Evolutionary conservation across 179 eudicot genomes (phyloP).

Genomic region (Corrigiola litoralis): DNA sequence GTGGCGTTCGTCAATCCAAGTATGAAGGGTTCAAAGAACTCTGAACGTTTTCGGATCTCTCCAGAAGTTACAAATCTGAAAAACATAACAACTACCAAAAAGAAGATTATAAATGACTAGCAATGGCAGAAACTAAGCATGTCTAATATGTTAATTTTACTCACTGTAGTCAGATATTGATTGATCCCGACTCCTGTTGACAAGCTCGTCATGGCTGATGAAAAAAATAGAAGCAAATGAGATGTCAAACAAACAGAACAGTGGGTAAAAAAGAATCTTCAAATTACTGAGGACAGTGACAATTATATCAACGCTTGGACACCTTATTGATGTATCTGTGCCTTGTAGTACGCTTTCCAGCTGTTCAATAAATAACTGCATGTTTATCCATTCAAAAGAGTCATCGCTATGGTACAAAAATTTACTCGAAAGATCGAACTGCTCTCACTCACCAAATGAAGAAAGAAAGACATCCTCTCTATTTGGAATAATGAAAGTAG

Average conservation of each 20-base stretch:
- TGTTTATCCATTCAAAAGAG: conserved; percentile 11
- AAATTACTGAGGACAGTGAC: background rate
- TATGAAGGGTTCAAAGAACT: conserved; percentile 93
- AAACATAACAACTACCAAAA: conserved; percentile 80
- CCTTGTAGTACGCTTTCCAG: conserved; percentile 79
- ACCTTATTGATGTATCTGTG: conserved; percentile 61
- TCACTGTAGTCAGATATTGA: conserved; percentile 86
- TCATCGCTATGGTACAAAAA: background rate
- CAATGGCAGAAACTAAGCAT: background rate
- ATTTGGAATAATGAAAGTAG: no score
- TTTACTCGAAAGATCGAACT: no score
- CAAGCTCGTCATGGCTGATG: conserved; percentile 77
- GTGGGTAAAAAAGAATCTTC: background rate
- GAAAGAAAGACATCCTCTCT: no score
- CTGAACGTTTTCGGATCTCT: conserved; percentile 80
- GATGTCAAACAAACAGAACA: conserved; percentile 5
- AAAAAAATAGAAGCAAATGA: conserved; percentile 11
- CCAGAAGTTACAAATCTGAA: conserved; percentile 97
- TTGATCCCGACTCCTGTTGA: conserved; percentile 81
- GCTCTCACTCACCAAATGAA: no score
- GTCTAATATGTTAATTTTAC: conserved; percentile 19
- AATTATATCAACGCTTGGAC: background rate
- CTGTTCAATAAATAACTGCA: conserved; percentile 91
- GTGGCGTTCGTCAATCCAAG: conserved; percentile 77
- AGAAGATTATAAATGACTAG: conserved; percentile 18